A percentile compares a stretch with the other conserved stretches of the same genome.
Evolutionary conservation across 495 filamentous ascomycete genomes (phyloP).

Genomic region (Xylaria longipes): DNA sequence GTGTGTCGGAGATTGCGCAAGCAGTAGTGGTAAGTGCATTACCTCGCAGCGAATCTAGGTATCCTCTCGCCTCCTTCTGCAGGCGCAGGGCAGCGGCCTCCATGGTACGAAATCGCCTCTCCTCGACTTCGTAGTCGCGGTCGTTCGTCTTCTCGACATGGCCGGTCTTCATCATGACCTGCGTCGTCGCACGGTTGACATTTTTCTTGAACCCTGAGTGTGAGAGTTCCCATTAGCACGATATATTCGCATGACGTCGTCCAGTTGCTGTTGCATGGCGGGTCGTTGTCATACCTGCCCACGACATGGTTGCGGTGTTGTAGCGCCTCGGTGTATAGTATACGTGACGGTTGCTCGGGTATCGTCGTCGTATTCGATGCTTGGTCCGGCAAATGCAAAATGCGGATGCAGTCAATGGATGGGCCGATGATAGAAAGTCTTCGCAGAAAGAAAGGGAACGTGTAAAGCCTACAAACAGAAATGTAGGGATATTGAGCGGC

Average conservation of each 20-base stretch:
- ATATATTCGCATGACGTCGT: constrained; percentile 9
- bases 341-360: neutral
- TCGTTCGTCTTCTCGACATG: constrained; percentile 98
- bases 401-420: neutral
- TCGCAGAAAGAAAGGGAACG: neutral
- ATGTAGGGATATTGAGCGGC: neutral
- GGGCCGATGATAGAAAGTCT: neutral
- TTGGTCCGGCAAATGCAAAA: neutral
- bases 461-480: neutral
- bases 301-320: constrained; percentile 59
- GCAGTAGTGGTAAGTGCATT: neutral
- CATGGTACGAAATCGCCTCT: constrained; percentile 95
- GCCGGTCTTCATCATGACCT: constrained; percentile 99
- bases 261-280: neutral
- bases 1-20: neutral
- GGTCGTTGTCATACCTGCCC: constrained; percentile 57
- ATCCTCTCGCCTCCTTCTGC: constrained; percentile 97
- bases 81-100: constrained; percentile 88
- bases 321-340: neutral
- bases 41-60: constrained; percentile 93
- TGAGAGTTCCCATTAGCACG: constrained; percentile 14
- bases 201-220: constrained; percentile 93
- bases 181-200: constrained; percentile 97
- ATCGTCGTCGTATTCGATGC: neutral
- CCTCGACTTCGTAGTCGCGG: constrained; percentile 97